Evolutionary conservation across 2,329 filamentous ascomycete genomes (phyloP), one percentile per base, ranked within the genome.

Genomic region (Xylaria arbuscula): DNA sequence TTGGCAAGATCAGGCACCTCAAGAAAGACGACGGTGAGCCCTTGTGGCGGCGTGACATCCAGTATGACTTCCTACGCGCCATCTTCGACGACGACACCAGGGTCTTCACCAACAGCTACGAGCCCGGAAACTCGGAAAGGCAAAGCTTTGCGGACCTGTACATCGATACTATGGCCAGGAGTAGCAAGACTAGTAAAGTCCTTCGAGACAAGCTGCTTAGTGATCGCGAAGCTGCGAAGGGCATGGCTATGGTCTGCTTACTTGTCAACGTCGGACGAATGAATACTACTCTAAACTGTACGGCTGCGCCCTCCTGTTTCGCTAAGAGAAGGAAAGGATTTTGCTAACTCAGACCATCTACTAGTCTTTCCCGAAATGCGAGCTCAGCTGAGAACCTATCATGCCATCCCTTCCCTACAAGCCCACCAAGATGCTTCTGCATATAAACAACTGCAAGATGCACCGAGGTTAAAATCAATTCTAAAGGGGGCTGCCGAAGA

Each of bases 201-300:
- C 86, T 99, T 72, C 93, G 97, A 80, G 96, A 99, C 81, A 98
- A 99, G 84, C 86, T 99, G 72, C 87, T 97, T 76, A 96, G 91
- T 73, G 96, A 99, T 79, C 90, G 93, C 76, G 91, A 93, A 72
- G 94, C 94, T 24, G 96, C 95, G 42, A 94, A 97, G 80, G 95
- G 93, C 77, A 99, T 99, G 96, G 96, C 96, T 62, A 99, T 99
- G 96, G 95, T 99, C 67, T 99, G 96, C 81, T 84, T 99, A 72
- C 83, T 99, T 75, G 96, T 99, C 79, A 99, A 99, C 77, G 93
- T 99, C 72, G 96, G 96, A 67, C 88, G 96, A 71, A 99, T 99
- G 96, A 99, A 99, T 81, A 99, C 96, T 1, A 99, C 96, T 0
- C 85, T 99, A 56, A 99, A 99, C 78, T 98, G 94, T 97, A 84